Evolutionary conservation across 306 rosid genomes (phyloP).

Genomic region (Casuarina glauca): DNA sequence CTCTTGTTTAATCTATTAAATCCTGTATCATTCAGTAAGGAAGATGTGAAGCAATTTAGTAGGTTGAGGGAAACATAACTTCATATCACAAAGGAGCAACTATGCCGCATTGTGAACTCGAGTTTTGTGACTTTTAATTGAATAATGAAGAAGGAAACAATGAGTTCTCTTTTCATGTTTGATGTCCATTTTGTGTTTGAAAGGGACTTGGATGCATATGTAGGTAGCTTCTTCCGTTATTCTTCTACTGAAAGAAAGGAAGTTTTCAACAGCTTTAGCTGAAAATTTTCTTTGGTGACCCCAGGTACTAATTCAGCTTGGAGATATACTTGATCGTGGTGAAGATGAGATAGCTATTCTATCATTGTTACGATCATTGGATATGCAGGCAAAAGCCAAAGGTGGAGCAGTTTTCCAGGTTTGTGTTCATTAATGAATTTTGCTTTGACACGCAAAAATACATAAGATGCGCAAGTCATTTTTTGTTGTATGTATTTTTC

Average conservation of each 20-base stretch:
- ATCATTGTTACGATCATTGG: slow-evolving; percentile 81
- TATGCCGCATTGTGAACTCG: background rate
- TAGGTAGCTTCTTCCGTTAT: background rate
- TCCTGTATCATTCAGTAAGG: background rate
- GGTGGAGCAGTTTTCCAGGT: slow-evolving; percentile 99
- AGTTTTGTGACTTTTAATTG: background rate
- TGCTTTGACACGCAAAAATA: background rate
- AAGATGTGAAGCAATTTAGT: background rate
- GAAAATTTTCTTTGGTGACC: background rate
- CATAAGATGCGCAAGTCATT: slow-evolving; percentile 12
- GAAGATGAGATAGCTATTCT: slow-evolving; percentile 93
- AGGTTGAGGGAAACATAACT: background rate
- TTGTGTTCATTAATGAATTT: slow-evolving; percentile 27
- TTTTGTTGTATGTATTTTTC: background rate
- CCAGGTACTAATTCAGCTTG: slow-evolving; percentile 90
- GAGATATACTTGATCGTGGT: slow-evolving; percentile 95
- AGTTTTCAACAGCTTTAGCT: slow-evolving; percentile 5
- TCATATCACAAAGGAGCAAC: background rate
- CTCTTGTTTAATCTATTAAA: background rate
- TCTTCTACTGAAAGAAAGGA: background rate
- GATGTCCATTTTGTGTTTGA: background rate
- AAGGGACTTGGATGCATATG: background rate
- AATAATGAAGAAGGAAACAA: background rate
- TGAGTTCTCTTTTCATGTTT: background rate
- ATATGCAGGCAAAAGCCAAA: slow-evolving; percentile 71